Conservation (phyloP, 202 grass and related monocot species). For the Schoenoplectus tabernaemontani region DNA sequence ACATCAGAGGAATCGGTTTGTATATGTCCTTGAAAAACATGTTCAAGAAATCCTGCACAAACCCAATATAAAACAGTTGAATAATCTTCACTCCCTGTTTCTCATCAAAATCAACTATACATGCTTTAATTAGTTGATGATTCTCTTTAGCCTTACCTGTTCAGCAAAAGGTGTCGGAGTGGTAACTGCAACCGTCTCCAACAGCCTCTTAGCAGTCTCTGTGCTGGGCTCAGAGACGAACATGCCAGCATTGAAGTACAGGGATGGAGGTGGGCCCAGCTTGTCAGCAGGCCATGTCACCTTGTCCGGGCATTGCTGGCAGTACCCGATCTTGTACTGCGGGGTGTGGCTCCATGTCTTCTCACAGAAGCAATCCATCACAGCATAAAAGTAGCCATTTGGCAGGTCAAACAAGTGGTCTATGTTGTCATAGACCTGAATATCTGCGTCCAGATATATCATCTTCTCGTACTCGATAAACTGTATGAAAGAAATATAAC, state of each 20-base stretch:
- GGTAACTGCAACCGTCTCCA: conserved; percentile 45
- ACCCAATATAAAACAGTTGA: not conserved
- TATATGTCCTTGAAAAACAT: conserved; percentile 86
- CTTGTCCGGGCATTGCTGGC: conserved; percentile 79
- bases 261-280: conserved; percentile 56
- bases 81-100: not conserved
- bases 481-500: conserved; percentile 13
- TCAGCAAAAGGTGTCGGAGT: conserved; percentile 68
- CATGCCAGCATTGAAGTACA: conserved; percentile 99
- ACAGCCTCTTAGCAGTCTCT: conserved; percentile 43
- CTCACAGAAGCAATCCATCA: conserved; percentile 99
- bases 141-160: conserved; percentile 28
- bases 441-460: conserved; percentile 87
- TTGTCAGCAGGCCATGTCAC: conserved; percentile 60
- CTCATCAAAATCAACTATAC: not conserved
- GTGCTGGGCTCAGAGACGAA: conserved; percentile 85
- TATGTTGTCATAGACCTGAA: conserved; percentile 86
- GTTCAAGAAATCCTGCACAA: conserved; percentile 72
- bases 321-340: conserved; percentile 82
- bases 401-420: conserved; percentile 81
- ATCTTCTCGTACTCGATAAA: conserved; percentile 91
- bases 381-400: conserved; percentile 67
- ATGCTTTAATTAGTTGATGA: no score
- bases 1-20: conserved; percentile 63
- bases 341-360: conserved; percentile 85